Evolutionary conservation across 768 basidiomycete genomes (phyloP).

Genomic region (Mycena chlorophos): DNA sequence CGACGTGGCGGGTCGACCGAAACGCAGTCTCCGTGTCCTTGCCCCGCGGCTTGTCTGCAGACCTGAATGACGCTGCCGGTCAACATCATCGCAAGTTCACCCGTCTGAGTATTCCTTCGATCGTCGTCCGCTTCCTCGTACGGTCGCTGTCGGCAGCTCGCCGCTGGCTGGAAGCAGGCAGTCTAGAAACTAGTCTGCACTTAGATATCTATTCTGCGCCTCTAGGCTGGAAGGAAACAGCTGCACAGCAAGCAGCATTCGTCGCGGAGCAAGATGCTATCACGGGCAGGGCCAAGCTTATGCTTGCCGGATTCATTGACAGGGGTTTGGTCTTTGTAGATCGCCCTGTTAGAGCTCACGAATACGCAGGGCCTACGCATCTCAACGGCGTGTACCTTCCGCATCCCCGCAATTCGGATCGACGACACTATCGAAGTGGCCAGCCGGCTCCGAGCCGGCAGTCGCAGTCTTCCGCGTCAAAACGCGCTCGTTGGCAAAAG

Average conservation of each 20-base stretch:
- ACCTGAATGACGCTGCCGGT: constrained; percentile 77
- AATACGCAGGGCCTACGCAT: constrained; percentile 29
- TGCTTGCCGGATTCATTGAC: constrained; percentile 41
- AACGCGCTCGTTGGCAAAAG: constrained; percentile 17
- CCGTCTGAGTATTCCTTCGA: constrained; percentile 56
- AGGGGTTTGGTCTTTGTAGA: constrained; percentile 1
- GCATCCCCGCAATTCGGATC: constrained; percentile 32
- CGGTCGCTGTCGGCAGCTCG: constrained; percentile 38
- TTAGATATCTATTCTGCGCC: constrained; percentile 74
- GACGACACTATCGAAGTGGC: constrained; percentile 12
- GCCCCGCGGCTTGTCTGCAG: constrained; percentile 60
- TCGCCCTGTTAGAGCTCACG: not conserved
- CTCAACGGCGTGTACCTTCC: constrained; percentile 54
- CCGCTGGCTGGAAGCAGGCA: constrained; percentile 70
- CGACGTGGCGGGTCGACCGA: constrained; percentile 53
- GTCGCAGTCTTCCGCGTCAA: not conserved
- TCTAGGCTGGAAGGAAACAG: constrained; percentile 50
- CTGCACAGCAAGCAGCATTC: constrained; percentile 61
- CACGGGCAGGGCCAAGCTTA: constrained; percentile 60
- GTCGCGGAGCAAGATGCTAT: constrained; percentile 66
- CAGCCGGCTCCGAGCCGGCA: constrained; percentile 5
- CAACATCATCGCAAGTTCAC: constrained; percentile 63
- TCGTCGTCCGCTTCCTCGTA: constrained; percentile 52
- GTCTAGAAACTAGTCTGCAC: constrained; percentile 50
- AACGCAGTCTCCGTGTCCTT: constrained; percentile 57